phyloP scores from a whole-genome alignment of 164 flowering plant species.

The Platanus orientalis region DNA sequence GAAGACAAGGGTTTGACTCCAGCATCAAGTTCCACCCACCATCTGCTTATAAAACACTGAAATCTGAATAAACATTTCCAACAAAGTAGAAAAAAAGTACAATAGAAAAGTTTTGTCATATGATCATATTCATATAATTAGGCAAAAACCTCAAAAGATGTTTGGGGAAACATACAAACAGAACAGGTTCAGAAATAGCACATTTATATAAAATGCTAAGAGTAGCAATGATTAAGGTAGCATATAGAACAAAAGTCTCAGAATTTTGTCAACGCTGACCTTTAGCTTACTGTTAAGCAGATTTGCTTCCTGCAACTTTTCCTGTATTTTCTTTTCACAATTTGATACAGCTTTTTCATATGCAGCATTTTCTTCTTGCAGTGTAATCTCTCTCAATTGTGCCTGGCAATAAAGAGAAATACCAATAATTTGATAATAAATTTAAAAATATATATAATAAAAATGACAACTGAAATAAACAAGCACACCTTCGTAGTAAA shows the following conservation, averaged over 20 bases:
- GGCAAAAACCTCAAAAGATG: too few species aligned
- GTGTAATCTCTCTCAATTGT: constrained; percentile 58
- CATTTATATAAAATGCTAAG: neutral
- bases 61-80: too few species aligned
- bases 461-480: neutral
- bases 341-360: constrained; percentile 68
- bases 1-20: too few species aligned
- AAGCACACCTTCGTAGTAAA: neutral
- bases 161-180: neutral
- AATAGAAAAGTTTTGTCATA: too few species aligned
- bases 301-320: constrained; percentile 69
- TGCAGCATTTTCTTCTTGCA: constrained; percentile 85
- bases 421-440: constrained; percentile 5
- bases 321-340: constrained; percentile 71
- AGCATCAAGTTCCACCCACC: too few species aligned
- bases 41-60: too few species aligned
- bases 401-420: constrained; percentile 32
- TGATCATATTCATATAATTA: too few species aligned
- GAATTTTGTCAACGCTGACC: constrained; percentile 29
- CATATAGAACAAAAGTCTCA: neutral
- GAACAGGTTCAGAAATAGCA: neutral
- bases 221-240: neutral
- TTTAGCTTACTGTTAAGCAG: constrained; percentile 44
- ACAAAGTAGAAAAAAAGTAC: too few species aligned
- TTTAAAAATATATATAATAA: neutral